Conservation (phyloP, 1,139 yeast species). For the Nakaseomyces nivariensis region DNA sequence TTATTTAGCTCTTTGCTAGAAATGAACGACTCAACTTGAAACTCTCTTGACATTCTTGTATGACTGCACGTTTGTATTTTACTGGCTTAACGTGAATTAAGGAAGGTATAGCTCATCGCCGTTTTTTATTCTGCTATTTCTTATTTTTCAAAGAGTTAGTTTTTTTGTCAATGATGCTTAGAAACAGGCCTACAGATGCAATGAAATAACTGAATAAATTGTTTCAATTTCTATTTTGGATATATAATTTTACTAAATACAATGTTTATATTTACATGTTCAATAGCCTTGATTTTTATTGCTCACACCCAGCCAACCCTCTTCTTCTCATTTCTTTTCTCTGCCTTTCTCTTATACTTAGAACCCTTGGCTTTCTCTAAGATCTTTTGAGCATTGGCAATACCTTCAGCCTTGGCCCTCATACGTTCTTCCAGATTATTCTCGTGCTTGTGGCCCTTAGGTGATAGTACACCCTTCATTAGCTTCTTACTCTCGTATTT, state of each 20-base stretch:
- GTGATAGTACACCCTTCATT: conserved; percentile 68
- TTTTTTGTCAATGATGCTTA: not conserved
- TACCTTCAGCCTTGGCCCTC: conserved; percentile 54
- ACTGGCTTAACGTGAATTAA: too few species aligned
- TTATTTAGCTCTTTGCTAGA: conserved; percentile 25
- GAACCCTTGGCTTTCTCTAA: conserved; percentile 57
- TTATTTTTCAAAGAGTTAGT: too few species aligned
- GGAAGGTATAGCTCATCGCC: not conserved
- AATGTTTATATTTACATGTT: not conserved
- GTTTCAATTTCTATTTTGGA: not conserved
- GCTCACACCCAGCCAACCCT: conserved; percentile 2
- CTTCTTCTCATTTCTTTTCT: conserved; percentile 37
- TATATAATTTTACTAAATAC: not conserved
- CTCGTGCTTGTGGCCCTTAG: conserved; percentile 78
- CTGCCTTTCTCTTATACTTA: conserved; percentile 46
- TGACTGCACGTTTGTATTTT: not conserved
- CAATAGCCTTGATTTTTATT: too few species aligned
- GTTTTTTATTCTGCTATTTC: not conserved
- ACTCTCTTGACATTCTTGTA: conserved; percentile 21
- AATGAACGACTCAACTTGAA: conserved; percentile 22
- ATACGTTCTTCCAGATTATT: conserved; percentile 54
- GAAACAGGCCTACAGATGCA: not conserved
- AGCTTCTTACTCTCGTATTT: conserved; percentile 62
- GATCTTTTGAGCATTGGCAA: conserved; percentile 62
- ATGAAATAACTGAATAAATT: too few species aligned